Evolutionary conservation across 139 green algal species (phyloP), one percentile per base, ranked within the genome.

Genomic region (Marvania coccoides): DNA sequence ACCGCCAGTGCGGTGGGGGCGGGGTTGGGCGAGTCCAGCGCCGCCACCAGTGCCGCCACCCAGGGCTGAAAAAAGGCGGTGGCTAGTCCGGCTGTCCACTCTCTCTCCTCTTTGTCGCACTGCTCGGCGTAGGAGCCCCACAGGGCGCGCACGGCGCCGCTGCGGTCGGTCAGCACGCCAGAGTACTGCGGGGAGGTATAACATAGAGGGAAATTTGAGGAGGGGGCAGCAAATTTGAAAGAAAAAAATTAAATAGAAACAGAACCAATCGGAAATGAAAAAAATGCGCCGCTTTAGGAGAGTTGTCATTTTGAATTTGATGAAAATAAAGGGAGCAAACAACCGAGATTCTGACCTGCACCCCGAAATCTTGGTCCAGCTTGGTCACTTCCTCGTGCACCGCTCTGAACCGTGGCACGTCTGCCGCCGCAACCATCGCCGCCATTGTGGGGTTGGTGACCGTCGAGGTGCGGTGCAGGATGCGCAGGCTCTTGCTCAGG

Each of bases 301-400:
- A n/a, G n/a, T n/a, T n/a, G n/a, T 5, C n/a, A n/a, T n/a, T n/a
- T n/a, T n/a, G n/a, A n/a, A n/a, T n/a, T n/a, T n/a, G n/a, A n/a
- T n/a, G n/a, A n/a, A n/a, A n/a, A n/a, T n/a, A n/a, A n/a, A n/a
- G n/a, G n/a, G n/a, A n/a, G n/a, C n/a, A n/a, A n/a, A n/a, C n/a
- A n/a, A n/a, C n/a, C n/a, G n/a, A n/a, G n/a, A n/a, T n/a, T n/a
- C n/a, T n/a, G n/a, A n/a, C n/a, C n/a, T n/a, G 9, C 9, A 54
- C 9, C 33, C 90, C 90, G 77, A 96, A 96, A 76, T 97, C 90
- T 15, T 90, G 91, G 65, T 97, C 90, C 63, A 97, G 74, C 72
- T 87, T 87, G 13, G 94, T 65, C 14, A 94, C 87, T 70, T 96
- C 90, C 67, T 96, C 92, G 63, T 97, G 87, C 61, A 95, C 82